Evolutionary conservation across 2,329 filamentous ascomycete genomes (phyloP).

Genomic region (Exophiala lecanii-corni): DNA sequence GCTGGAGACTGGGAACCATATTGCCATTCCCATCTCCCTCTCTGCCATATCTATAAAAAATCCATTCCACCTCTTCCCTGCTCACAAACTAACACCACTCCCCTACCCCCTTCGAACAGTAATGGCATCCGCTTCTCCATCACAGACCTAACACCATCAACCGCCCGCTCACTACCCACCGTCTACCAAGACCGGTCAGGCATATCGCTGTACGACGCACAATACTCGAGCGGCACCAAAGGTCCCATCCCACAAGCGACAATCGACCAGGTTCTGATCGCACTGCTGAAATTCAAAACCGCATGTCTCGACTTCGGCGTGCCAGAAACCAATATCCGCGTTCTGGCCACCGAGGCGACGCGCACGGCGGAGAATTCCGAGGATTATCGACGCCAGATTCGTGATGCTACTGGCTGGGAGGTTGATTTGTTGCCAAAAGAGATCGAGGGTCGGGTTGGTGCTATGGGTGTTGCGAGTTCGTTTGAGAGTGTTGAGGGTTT

Average conservation of each 20-base stretch:
- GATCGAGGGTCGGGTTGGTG: slow-evolving; percentile 78
- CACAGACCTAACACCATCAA: slow-evolving; percentile 68
- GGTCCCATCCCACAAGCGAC: slow-evolving; percentile 54
- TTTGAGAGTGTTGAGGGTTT: slow-evolving; percentile 67
- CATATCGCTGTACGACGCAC: slow-evolving; percentile 83
- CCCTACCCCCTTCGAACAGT: too few relatives aligned
- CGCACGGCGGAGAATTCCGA: slow-evolving; percentile 70
- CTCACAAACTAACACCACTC: too few relatives aligned
- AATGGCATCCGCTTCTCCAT: slow-evolving; percentile 94
- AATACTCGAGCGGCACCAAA: slow-evolving; percentile 42
- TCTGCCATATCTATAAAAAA: too few relatives aligned
- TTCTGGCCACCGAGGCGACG: slow-evolving; percentile 87
- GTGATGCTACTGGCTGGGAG: slow-evolving; percentile 58
- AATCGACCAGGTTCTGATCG: slow-evolving; percentile 62
- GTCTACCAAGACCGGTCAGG: slow-evolving; percentile 72
- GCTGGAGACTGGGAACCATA: neutral
- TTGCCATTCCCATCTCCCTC: too few relatives aligned
- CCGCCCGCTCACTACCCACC: slow-evolving; percentile 67
- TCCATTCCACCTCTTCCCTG: too few relatives aligned
- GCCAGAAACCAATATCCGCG: slow-evolving; percentile 57
- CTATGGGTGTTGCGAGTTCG: slow-evolving; percentile 74
- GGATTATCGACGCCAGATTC: slow-evolving; percentile 66
- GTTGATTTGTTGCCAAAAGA: slow-evolving; percentile 71
- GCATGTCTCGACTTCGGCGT: slow-evolving; percentile 69
- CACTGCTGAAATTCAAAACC: slow-evolving; percentile 64